A percentile compares a stretch with the other conserved stretches of the same genome.
phyloP scores from a whole-genome alignment of 1,284 basidiomycete species.

The Mycosarcoma mackinlayi region DNA sequence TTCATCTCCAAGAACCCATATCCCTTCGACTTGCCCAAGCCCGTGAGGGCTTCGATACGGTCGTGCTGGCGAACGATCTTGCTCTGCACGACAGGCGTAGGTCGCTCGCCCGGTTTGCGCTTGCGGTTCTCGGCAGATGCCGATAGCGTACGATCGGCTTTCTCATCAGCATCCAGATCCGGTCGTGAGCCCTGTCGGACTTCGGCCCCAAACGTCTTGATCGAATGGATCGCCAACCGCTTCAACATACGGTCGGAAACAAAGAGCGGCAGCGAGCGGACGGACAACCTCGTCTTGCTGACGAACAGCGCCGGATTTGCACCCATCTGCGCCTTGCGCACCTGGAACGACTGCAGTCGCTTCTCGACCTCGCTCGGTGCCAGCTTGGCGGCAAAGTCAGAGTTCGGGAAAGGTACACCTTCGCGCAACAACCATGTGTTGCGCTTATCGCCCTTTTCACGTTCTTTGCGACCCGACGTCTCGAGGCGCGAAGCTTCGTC shows the following conservation, averaged over 20 bases:
- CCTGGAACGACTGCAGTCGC: conserved; percentile 57
- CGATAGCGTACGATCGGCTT: conserved; percentile 69
- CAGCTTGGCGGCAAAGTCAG: conserved; percentile 41
- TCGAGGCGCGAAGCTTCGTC: conserved; percentile 86
- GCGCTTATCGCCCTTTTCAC: conserved; percentile 92
- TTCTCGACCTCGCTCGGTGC: conserved; percentile 58
- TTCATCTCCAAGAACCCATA: conserved; percentile 96
- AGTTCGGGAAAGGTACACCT: conserved; percentile 70
- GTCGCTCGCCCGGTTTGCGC: conserved; percentile 71
- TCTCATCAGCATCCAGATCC: conserved; percentile 80
- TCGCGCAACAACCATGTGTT: conserved; percentile 96
- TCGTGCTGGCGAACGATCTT: conserved; percentile 90
- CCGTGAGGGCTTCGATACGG: conserved; percentile 85
- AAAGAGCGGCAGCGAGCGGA: conserved; percentile 90
- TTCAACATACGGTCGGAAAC: conserved; percentile 90
- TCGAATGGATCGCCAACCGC: conserved; percentile 83
- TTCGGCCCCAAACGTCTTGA: conserved; percentile 82
- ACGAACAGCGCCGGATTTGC: conserved; percentile 94
- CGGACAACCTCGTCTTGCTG: conserved; percentile 89
- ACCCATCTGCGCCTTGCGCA: conserved; percentile 70
- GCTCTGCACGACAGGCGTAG: conserved; percentile 78
- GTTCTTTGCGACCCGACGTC: conserved; percentile 80
- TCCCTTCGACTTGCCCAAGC: conserved; percentile 86
- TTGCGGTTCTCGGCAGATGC: conserved; percentile 55
- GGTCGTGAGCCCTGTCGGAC: conserved; percentile 77